phyloP scores from a whole-genome alignment of 805 yeast species.

The Candida khao-thaluensis region DNA sequence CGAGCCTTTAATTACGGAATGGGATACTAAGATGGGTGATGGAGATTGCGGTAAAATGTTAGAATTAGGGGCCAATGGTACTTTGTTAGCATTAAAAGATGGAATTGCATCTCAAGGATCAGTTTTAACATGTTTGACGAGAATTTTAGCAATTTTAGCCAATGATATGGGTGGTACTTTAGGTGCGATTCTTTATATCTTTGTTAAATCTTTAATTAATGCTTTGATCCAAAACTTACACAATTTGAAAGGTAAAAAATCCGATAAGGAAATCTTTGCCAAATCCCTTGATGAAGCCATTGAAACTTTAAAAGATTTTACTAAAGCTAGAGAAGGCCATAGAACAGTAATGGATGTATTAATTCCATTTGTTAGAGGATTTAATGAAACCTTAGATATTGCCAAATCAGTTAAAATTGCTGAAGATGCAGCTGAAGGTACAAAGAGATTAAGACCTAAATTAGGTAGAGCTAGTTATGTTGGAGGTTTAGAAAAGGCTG shows the following conservation, averaged over 20 bases:
- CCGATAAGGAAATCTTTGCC: slow-evolving; percentile 18
- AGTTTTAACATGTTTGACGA: slow-evolving; percentile 22
- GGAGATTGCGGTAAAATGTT: slow-evolving; percentile 44
- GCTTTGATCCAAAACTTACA: slow-evolving; percentile 17
- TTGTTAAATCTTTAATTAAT: slow-evolving; percentile 24
- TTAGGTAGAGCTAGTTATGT: slow-evolving; percentile 40
- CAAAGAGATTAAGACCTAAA: slow-evolving; percentile 31
- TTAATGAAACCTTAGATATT: slow-evolving; percentile 20
- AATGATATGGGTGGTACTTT: slow-evolving; percentile 42
- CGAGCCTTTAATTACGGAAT: slow-evolving; percentile 37
- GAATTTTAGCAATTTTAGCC: slow-evolving; percentile 26
- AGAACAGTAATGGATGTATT: slow-evolving; percentile 42
- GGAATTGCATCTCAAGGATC: slow-evolving; percentile 24
- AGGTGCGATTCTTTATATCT: slow-evolving; percentile 37
- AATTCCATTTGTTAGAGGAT: slow-evolving; percentile 32
- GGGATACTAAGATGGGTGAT: slow-evolving; percentile 46
- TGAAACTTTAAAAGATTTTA: slow-evolving; percentile 27
- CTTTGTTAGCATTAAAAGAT: slow-evolving; percentile 22
- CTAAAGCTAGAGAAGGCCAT: slow-evolving; percentile 39
- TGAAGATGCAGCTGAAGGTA: slow-evolving; percentile 32
- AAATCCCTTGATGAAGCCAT: slow-evolving; percentile 24
- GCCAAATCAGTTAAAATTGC: slow-evolving; percentile 26
- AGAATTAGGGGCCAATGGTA: slow-evolving; percentile 31
- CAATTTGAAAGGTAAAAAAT: slow-evolving; percentile 9
- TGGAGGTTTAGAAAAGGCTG: slow-evolving; percentile 25